A percentile compares a stretch with the other conserved stretches of the same genome.
These are phyloP conservation scores for Cladophialophora immunda DNA, from an alignment of 2,329 filamentous ascomycete genomes.

Conservation along the genomic window DNA sequence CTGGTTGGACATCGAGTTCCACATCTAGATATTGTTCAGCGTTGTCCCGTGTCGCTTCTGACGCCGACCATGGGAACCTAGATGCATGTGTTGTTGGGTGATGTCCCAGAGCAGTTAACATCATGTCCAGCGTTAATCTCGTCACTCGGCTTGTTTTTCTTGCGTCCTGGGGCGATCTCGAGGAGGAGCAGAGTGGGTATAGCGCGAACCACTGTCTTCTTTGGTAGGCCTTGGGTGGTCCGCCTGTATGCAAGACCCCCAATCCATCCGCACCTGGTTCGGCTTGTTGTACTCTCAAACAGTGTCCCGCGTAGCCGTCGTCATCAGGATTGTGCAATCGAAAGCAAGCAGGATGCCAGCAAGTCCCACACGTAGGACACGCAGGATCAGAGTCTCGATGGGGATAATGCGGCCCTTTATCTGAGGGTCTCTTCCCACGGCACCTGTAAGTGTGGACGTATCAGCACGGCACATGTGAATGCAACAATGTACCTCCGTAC, in stretches of 20 bases:
- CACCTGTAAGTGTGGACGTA: not conserved
- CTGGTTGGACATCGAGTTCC: slow-evolving; percentile 80
- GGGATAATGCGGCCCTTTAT: not conserved
- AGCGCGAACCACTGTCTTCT: not conserved
- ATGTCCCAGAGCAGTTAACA: not conserved
- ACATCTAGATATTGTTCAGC: too few species aligned
- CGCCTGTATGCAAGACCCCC: not conserved
- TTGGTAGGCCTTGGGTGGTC: not conserved
- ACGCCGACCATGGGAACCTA: not conserved
- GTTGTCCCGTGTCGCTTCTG: too few species aligned
- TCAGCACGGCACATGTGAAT: slow-evolving; percentile 1
- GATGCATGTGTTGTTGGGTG: not conserved
- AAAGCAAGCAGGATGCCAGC: not conserved
- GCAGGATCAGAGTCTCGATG: not conserved
- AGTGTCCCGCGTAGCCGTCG: not conserved
- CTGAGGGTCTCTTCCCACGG: not conserved
- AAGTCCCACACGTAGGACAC: not conserved
- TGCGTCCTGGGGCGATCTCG: not conserved
- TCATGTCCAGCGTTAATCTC: slow-evolving; percentile 1
- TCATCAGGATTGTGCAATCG: not conserved
- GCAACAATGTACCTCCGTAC: not conserved
- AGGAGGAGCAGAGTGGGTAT: not conserved
- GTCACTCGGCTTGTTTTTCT: not conserved
- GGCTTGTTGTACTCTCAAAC: not conserved
- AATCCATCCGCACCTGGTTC: not conserved